A percentile compares a stretch with the other conserved stretches of the same genome.
phyloP scores from a whole-genome alignment of 1,139 yeast species.

The Meyerozyma sp. region DNA sequence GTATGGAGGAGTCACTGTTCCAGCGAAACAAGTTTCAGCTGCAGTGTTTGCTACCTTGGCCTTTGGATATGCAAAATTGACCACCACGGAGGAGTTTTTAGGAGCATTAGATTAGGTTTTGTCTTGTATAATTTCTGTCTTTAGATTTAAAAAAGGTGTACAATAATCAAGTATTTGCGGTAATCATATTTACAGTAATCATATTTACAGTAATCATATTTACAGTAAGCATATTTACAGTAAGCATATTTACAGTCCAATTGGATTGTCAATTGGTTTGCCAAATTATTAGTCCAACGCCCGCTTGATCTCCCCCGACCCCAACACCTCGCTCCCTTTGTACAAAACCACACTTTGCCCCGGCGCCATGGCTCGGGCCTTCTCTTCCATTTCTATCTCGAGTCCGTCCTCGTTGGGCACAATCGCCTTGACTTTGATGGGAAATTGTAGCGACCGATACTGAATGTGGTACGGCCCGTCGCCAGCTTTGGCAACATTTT shows the following conservation, averaged over 20 bases:
- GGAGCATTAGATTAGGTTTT: too few relatives aligned
- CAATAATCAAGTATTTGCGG: too few relatives aligned
- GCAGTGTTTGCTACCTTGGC: conserved; percentile 5
- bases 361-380: conserved; percentile 75
- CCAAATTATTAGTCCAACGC: conserved; percentile 10
- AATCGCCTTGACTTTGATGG: conserved; percentile 23
- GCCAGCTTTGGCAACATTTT: conserved; percentile 8
- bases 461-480: conserved; percentile 31
- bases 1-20: conserved; percentile 4
- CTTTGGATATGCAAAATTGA: conserved; percentile 4
- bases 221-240: conserved; percentile 1
- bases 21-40: conserved; percentile 5
- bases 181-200: too few relatives aligned
- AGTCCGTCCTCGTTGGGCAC: conserved; percentile 9
- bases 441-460: conserved; percentile 65
- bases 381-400: conserved; percentile 30
- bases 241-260: too few relatives aligned
- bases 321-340: conserved; percentile 60
- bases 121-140: too few relatives aligned
- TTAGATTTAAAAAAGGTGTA: too few relatives aligned
- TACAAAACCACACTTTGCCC: conserved; percentile 85
- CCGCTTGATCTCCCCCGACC: conserved; percentile 53
- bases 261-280: too few relatives aligned
- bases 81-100: background rate
- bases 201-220: background rate